Percentiles rank a stretch among this genome's conserved stretches.
Conservation (phyloP, 2,329 filamentous ascomycete genomes). For the Stenocarpella maydis region DNA sequence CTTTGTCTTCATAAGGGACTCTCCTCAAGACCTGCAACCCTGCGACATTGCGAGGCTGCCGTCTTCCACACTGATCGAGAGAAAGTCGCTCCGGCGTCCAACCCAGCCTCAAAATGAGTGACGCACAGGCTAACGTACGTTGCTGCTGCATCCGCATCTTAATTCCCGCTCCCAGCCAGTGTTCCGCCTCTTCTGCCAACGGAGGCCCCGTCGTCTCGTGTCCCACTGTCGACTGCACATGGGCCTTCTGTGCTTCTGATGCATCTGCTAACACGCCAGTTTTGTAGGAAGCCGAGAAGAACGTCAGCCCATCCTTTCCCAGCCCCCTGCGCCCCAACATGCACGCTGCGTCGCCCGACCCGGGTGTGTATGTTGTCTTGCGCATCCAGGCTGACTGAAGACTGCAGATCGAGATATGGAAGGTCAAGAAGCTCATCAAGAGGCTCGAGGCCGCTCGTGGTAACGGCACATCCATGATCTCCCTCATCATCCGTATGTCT, state of each 20-base stretch:
- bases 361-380: constrained; percentile 6
- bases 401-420: constrained; percentile 79
- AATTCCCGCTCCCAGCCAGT: neutral
- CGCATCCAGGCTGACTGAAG: constrained; percentile 39
- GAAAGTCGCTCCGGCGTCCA: constrained; percentile 35
- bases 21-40: neutral
- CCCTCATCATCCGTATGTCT: constrained; percentile 91
- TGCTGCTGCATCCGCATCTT: neutral
- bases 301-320: constrained; percentile 60
- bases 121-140: constrained; percentile 72
- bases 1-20: constrained; percentile 21
- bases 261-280: constrained; percentile 8
- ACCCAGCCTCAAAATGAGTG: constrained; percentile 75
- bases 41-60: constrained; percentile 26
- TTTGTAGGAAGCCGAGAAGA: constrained; percentile 90
- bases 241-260: neutral
- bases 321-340: neutral
- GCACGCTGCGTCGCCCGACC: neutral
- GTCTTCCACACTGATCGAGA: constrained; percentile 25
- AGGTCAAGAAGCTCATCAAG: constrained; percentile 99
- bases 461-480: constrained; percentile 99
- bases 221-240: neutral
- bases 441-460: constrained; percentile 95
- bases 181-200: neutral
- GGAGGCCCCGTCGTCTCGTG: neutral